phyloP scores from a whole-genome alignment of 2,329 filamentous ascomycete species.

The Fusarium tjaetaba region DNA sequence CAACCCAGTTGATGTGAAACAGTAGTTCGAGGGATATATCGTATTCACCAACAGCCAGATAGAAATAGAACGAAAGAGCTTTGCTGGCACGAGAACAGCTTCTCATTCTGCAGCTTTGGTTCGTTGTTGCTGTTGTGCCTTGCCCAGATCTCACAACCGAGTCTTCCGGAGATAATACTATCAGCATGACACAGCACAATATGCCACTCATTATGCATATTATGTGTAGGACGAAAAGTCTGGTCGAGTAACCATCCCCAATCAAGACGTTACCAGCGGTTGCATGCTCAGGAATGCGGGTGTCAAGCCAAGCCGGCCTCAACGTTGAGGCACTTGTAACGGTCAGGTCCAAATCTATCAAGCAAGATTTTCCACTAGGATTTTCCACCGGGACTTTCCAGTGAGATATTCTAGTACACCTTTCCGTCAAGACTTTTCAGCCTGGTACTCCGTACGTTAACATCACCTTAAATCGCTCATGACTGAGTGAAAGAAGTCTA shows the following conservation, averaged over 20 bases:
- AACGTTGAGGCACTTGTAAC: background rate
- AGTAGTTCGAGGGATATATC: background rate
- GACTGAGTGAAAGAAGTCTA: background rate
- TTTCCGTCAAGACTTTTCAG: background rate
- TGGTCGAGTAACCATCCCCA: too few species aligned
- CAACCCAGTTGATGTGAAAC: background rate
- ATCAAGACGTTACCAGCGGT: background rate
- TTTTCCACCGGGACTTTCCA: too few species aligned
- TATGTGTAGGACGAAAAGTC: too few species aligned
- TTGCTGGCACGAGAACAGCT: background rate
- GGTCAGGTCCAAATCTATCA: background rate
- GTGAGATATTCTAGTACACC: too few species aligned
- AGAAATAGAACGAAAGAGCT: background rate
- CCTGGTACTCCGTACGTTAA: too few species aligned
- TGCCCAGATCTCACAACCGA: background rate
- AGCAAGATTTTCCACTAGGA: too few species aligned
- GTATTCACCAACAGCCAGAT: background rate
- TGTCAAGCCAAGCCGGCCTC: background rate
- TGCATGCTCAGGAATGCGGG: background rate
- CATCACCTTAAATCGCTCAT: background rate
- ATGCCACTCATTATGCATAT: background rate
- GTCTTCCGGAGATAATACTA: background rate
- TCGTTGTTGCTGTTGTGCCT: background rate
- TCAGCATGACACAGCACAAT: background rate
- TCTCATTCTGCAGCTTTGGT: background rate